These are phyloP conservation scores for Nemophila menziesii DNA, from an alignment of 257 asterid species.

Conservation along the genomic window DNA sequence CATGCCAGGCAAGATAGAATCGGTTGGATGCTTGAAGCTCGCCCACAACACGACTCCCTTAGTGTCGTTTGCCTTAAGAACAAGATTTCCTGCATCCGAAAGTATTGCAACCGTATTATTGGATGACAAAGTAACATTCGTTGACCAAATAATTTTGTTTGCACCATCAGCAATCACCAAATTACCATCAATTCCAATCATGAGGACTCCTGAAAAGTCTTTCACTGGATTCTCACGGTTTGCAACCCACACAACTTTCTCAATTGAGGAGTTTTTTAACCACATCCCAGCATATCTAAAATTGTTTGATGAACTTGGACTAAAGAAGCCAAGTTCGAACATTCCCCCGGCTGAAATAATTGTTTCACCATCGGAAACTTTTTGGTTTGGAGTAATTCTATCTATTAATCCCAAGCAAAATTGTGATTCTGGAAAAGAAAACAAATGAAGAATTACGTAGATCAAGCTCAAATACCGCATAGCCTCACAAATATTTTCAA, in stretches of 20 bases:
- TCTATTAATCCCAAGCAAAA: too few relatives aligned
- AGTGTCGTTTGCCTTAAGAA: conserved; percentile 13
- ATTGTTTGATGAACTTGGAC: conserved; percentile 6
- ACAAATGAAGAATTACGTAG: too few relatives aligned
- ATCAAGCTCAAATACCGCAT: too few relatives aligned
- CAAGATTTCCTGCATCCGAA: conserved; percentile 39
- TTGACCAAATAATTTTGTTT: neutral
- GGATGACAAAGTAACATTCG: too few relatives aligned
- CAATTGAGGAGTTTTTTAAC: conserved; percentile 15
- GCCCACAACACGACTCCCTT: conserved; percentile 25
- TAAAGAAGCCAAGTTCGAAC: conserved; percentile 37
- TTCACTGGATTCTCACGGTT: conserved; percentile 9
- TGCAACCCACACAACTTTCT: conserved; percentile 43
- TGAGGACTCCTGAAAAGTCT: conserved; percentile 4
- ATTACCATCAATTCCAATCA: conserved; percentile 25
- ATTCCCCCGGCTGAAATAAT: conserved; percentile 24
- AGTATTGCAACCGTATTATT: conserved; percentile 21
- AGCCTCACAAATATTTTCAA: too few relatives aligned
- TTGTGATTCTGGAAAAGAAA: too few relatives aligned
- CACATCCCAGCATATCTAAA: conserved; percentile 33
- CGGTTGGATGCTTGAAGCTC: conserved; percentile 21
- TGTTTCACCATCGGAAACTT: conserved; percentile 8
- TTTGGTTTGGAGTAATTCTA: conserved; percentile 10
- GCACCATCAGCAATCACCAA: conserved; percentile 10
- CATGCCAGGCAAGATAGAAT: conserved; percentile 28